Evolutionary conservation across 2,329 filamentous ascomycete species (phyloP), one percentile per base, ranked within the genome.

Genomic region (Colletotrichum sp.): DNA sequence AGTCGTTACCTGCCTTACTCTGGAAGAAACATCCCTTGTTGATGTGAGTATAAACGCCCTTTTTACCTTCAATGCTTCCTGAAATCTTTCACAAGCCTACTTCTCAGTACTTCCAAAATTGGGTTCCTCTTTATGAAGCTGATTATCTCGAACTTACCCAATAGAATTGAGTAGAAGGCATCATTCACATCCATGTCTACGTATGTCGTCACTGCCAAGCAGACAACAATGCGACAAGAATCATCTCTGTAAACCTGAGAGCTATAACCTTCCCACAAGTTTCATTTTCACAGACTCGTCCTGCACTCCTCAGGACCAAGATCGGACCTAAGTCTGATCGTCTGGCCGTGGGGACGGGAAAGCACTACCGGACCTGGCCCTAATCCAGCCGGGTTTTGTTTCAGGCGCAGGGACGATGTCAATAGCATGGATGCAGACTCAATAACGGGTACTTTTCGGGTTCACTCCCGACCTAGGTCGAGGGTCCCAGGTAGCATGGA

Each of bases 131-230:
- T 36, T 36, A 36, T 36, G 34, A 36, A 36, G 34, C 34, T 36
- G 34, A 36, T 0, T 7, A 36, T 36, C 34, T 36, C 13, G 6
- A 36, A 36, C 2, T 7, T 1, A 0, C 34, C 34, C 34, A 0
- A 36, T 7, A 36, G 34, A 0, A 36, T 36, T 2, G 1, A 36
- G 34, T 36, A 36, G 34, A 14, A 36, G 34, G 3, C 34, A 36
- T 36, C 34, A 36, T 36, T 36, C 34, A 36, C 34, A 36, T 36
- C 34, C 2, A 36, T 3, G 13, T 7, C 34, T 36, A 36, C 34
- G 13, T 36, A 3, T 36, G 13, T 36, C 13, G 13, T 36, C 13
- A 36, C 34, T 36, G 3, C 34, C 6, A 34, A 34, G 13, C 13
- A 14, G 13, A 34, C 32, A 14, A 36, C 34, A 36, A 36, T 36